Base-by-base conservation (phyloP, 192 early-diverging fungal genomes). In the Gryganskiella cystojenkinii region DNA sequence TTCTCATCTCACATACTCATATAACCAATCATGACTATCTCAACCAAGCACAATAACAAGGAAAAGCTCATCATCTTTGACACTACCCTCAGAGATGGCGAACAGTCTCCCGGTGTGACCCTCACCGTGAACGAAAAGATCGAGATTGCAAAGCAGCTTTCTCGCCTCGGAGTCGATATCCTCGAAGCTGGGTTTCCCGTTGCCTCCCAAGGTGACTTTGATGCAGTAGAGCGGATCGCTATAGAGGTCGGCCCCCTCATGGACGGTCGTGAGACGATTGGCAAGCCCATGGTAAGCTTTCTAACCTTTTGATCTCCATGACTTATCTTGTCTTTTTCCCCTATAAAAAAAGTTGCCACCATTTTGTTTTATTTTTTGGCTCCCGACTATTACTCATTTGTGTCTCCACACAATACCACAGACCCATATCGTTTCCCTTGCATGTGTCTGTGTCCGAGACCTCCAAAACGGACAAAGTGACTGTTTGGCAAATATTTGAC, bases 41-140 rank as follows among this genome's bases (percentile, higher is more conserved):
- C 43, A 47, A 57, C 27, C 35, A 71, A 66, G 28, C 37, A 5
- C 37, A 40, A 40, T 13, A 40, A 71, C 52, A 85, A 93, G 79
- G 83, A 93, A 25, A 94, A 93, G 80, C 86, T 98, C 5, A 94
- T 97, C 67, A 90, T 99, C 65, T 98, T 98, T 71, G 96, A 99
- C 76, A 99, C 97, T 7, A 95, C 95, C 45, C 92, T 99, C 27
- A 91, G 97, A 67, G 97, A 99, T 75, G 97, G 97, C 54, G 97
- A 99, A 80, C 96, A 94, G 92, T 97, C 96, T 53, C 97, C 97
- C 2, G 97, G 97, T 64, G 96, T 97, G 27, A 99, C 95, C 35
- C 86, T 99, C 24, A 97, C 90, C 69, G 87, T 88, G 0, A 91
- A 92, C 31, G 97, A 99, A 84, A 99, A 99, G 86, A 83, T 99